Evolutionary conservation across 75 land plant species (phyloP), one percentile per base, ranked within the genome.

Genomic region (Azolla pinnata): DNA sequence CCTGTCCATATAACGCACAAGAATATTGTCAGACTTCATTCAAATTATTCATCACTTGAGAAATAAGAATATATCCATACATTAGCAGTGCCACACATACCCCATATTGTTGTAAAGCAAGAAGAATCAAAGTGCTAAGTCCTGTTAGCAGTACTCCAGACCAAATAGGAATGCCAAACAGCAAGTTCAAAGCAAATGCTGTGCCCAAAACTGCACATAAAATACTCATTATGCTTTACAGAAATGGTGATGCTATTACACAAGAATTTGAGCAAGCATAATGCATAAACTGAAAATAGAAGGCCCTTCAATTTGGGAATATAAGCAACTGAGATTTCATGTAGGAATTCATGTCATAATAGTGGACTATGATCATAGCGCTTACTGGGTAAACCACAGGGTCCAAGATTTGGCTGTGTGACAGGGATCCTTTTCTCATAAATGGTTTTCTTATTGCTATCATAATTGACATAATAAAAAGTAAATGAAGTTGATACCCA

Each of bases 151-250:
- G 69, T 29, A 90, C 96, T 17, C 96, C 96, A 33, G 44, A 28
- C 96, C 96, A 90, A 2, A 90, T 31, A 26, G 98, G 98, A 32
- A 92, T 74, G 0, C 60, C 70, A 74, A 92, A 92, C 28, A 92
- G 84, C 73, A 90, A 75, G 53, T 90, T 81, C 56, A 89, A 60
- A 18, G 96, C 96, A 69, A 81, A 81, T 14, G 90, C 96, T 17
- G 96, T 83, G 33, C 95, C 95, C 29, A 89, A 75, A 4, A 89
- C 90, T 85, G 78, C 29, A 27, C 21, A 9, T 14, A 18, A 38
- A 14, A 38, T 7, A 38, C 42, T 7, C 42, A 14, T 7, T 7
- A 38, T 14, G 14, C 14, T 38, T 38, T 14, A 38, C 7, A 14
- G 42, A 7, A 7, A 38, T 7, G 10, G 42, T 7, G 42, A 38